These are phyloP conservation scores for Coniochaeta sp. DNA, from an alignment of 2,329 filamentous ascomycete genomes.

Conservation along the genomic window DNA sequence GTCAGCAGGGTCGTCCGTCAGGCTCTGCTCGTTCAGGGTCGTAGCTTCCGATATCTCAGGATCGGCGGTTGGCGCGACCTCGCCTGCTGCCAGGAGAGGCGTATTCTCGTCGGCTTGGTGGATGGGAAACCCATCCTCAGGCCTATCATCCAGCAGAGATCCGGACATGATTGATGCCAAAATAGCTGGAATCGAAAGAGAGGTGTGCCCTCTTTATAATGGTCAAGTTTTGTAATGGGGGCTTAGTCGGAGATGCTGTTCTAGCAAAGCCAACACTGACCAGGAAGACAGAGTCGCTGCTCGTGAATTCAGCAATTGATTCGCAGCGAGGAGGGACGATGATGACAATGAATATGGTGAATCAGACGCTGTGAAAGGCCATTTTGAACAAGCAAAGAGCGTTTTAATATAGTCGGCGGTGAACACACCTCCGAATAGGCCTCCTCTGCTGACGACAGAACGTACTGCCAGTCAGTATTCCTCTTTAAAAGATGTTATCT, in stretches of 20 bases:
- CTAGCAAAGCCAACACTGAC: not conserved
- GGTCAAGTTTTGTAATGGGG: not conserved
- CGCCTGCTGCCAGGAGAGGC: constrained; percentile 18
- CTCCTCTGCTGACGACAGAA: not conserved
- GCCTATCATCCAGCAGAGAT: not conserved
- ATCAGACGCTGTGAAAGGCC: not conserved
- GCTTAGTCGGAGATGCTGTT: not conserved
- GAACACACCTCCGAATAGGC: not conserved
- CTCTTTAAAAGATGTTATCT: not conserved
- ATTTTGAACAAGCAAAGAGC: not conserved
- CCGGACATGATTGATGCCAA: not conserved
- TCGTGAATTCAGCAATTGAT: too few relatives aligned
- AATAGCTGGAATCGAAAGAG: not conserved
- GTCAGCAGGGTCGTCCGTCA: constrained; percentile 23
- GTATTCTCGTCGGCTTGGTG: constrained; percentile 19
- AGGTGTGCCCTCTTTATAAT: not conserved
- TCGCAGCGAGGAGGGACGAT: too few relatives aligned
- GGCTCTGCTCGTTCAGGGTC: constrained; percentile 9
- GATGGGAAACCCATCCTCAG: not conserved
- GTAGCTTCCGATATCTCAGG: constrained; percentile 11
- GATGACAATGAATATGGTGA: not conserved
- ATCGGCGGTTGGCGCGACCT: constrained; percentile 10
- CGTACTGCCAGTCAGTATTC: not conserved
- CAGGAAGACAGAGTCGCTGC: too few relatives aligned
- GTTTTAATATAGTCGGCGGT: too few relatives aligned